Percentiles rank a stretch among this genome's conserved stretches.
Conservation (phyloP, 805 yeast genomes). For the Cyberlindnera samutprakarnensis region DNA sequence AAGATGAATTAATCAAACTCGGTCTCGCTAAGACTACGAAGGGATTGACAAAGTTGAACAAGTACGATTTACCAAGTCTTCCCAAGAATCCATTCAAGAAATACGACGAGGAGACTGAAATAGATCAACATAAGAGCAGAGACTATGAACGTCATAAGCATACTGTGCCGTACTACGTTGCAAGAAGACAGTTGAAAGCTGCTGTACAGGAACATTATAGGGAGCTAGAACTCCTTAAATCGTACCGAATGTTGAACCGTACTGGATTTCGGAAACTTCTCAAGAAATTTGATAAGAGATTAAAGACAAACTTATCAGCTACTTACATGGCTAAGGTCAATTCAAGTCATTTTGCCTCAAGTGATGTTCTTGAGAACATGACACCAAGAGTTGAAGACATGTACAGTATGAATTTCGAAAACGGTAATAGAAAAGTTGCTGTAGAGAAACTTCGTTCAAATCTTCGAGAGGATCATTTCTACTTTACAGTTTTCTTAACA, state of each 20-base stretch:
- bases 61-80: constrained; percentile 34
- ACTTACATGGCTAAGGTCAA: constrained; percentile 54
- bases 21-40: constrained; percentile 13
- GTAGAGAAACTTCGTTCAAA: constrained; percentile 59
- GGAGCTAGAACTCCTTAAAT: constrained; percentile 58
- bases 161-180: constrained; percentile 52
- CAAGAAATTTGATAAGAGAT: constrained; percentile 83
- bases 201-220: constrained; percentile 72
- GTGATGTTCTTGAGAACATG: constrained; percentile 61
- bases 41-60: constrained; percentile 20
- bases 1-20: constrained; percentile 10
- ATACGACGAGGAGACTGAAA: not conserved
- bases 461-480: constrained; percentile 29
- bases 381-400: constrained; percentile 58
- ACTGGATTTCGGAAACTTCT: constrained; percentile 86
- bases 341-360: constrained; percentile 47
- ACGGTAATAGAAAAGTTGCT: constrained; percentile 59
- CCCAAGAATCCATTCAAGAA: constrained; percentile 25
- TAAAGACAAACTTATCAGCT: constrained; percentile 34
- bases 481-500: constrained; percentile 42
- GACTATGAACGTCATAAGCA: constrained; percentile 40
- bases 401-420: constrained; percentile 58
- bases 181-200: constrained; percentile 57
- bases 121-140: constrained; percentile 19
- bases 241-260: constrained; percentile 68